Evolutionary conservation across 129 eudicot genomes (phyloP).

Genomic region (Helichrysum umbraculigerum): DNA sequence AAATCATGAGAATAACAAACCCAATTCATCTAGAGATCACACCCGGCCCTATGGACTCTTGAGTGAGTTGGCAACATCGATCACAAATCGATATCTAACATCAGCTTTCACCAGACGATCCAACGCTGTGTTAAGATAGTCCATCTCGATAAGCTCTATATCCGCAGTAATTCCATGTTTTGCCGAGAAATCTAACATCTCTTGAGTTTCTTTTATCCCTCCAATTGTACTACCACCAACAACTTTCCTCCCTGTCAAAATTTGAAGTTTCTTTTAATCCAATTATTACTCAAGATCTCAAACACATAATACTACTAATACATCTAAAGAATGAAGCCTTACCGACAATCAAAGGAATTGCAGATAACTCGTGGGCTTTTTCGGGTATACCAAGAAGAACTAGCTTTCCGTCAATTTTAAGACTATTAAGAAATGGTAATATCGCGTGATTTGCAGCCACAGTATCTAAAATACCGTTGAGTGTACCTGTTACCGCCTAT

Average conservation of each 20-base stretch:
- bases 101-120: not conserved
- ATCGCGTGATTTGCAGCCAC: constrained; percentile 49
- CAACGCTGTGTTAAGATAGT: not conserved
- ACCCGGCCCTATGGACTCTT: not conserved
- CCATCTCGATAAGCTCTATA: not conserved
- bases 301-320: no score
- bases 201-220: not conserved
- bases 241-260: not conserved
- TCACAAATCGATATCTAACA: not conserved
- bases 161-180: not conserved
- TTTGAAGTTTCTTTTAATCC: not conserved
- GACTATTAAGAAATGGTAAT: constrained; percentile 32
- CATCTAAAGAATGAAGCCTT: no score
- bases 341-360: not conserved
- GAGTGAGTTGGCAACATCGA: not conserved
- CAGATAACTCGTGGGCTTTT: constrained; percentile 43
- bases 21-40: not conserved
- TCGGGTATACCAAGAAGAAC: constrained; percentile 41
- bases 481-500: constrained; percentile 42
- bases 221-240: not conserved
- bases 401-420: constrained; percentile 32
- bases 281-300: not conserved
- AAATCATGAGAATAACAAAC: not conserved
- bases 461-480: constrained; percentile 59
- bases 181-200: constrained; percentile 1